A percentile compares a stretch with the other conserved stretches of the same genome.
These are phyloP conservation scores for Magnusiomyces suaveolens DNA, from an alignment of 1,139 yeast species.

Conservation along the genomic window DNA sequence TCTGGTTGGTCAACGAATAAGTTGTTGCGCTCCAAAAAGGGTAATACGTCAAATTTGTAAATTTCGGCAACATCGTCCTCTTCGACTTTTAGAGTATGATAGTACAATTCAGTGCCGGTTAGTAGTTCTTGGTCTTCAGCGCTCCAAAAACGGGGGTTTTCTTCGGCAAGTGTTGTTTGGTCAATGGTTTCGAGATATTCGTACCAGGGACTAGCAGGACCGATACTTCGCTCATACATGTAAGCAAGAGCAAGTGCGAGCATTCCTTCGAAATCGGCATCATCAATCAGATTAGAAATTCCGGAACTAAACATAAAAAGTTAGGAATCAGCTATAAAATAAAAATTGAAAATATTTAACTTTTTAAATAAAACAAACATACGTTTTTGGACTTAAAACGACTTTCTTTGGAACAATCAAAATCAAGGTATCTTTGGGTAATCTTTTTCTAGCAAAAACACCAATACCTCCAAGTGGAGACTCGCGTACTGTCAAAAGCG, in stretches of 20 bases:
- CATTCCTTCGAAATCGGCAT: constrained; percentile 53
- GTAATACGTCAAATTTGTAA: constrained; percentile 37
- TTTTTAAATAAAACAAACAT: background rate
- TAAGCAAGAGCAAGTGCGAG: constrained; percentile 58
- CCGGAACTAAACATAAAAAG: constrained; percentile 33
- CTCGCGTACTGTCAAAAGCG: constrained; percentile 35
- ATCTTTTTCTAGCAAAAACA: constrained; percentile 47
- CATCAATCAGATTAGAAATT: constrained; percentile 58
- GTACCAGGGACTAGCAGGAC: constrained; percentile 64
- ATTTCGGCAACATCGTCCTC: constrained; percentile 47
- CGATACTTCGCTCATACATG: constrained; percentile 54
- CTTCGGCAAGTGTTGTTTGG: constrained; percentile 21
- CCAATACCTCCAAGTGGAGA: constrained; percentile 64
- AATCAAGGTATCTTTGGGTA: constrained; percentile 29
- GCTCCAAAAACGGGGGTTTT: constrained; percentile 59
- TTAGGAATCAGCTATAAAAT: constrained; percentile 16
- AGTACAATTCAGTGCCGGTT: constrained; percentile 58
- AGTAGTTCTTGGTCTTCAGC: constrained; percentile 41
- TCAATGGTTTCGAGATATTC: constrained; percentile 52
- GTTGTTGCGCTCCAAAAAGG: constrained; percentile 25
- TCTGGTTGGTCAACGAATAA: constrained; percentile 20
- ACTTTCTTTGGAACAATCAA: constrained; percentile 28
- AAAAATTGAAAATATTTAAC: background rate
- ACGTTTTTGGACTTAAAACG: constrained; percentile 28
- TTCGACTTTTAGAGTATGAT: constrained; percentile 49